Evolutionary conservation across 192 early-diverging fungal species (phyloP).

Genomic region (Coemansia sp.): DNA sequence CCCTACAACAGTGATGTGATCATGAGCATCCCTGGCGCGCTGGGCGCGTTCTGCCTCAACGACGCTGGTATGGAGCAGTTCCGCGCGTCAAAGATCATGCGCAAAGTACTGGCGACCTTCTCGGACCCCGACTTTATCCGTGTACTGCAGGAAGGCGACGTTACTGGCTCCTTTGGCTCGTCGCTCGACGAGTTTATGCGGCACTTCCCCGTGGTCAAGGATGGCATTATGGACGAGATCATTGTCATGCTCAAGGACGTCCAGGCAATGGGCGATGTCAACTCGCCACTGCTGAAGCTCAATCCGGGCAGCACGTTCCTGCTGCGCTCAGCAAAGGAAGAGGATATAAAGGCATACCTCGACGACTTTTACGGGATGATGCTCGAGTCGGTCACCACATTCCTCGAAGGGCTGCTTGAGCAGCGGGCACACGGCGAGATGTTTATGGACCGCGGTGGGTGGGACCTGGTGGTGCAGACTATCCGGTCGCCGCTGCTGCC

Average conservation of each 20-base stretch:
- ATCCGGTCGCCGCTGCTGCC: constrained; percentile 44
- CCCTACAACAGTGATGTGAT: constrained; percentile 77
- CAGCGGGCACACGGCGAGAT: constrained; percentile 35
- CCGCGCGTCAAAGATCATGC: constrained; percentile 61
- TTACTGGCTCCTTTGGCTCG: constrained; percentile 75
- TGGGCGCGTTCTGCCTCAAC: constrained; percentile 96
- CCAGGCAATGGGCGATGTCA: constrained; percentile 52
- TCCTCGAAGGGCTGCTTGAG: constrained; percentile 46
- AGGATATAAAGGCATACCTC: constrained; percentile 43
- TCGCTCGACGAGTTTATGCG: constrained; percentile 93
- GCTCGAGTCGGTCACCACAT: constrained; percentile 49
- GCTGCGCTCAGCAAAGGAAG: constrained; percentile 32
- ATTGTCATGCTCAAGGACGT: constrained; percentile 63
- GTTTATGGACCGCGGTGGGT: constrained; percentile 45
- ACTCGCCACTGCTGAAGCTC: constrained; percentile 18
- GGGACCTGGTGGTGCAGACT: constrained; percentile 36
- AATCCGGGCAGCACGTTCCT: constrained; percentile 44
- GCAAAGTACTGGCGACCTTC: constrained; percentile 68
- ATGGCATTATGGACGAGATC: constrained; percentile 63
- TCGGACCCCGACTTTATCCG: constrained; percentile 71
- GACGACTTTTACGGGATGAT: constrained; percentile 56
- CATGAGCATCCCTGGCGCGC: constrained; percentile 78
- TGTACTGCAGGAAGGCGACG: constrained; percentile 73
- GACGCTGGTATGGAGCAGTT: constrained; percentile 78
- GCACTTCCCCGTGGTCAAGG: constrained; percentile 85